Base-by-base conservation (phyloP, 2,329 filamentous ascomycete genomes). In the Ilyonectria mors-panacis region DNA sequence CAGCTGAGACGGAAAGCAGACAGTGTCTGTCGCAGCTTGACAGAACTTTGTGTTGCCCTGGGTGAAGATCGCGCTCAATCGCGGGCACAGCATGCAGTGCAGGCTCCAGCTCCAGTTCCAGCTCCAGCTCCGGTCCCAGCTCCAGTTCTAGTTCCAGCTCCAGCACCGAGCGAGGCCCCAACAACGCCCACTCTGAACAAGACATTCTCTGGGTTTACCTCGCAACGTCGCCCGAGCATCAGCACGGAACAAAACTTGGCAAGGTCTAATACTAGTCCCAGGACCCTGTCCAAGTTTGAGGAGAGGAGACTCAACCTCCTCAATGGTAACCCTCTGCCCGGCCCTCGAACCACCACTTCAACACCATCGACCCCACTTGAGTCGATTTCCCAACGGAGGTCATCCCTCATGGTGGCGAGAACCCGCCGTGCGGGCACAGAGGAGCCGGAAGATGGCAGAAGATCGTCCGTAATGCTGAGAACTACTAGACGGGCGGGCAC, bases 1-100 rank as follows among this genome's bases (percentile, higher is more conserved):
- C 94, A 97, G 78, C 86, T 97, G 17, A 90, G 94, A 55, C 90
- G 95, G 69, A 98, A 97, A 80, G 94, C 94, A 30, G 95, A 99
- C 78, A 94, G 93, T 76, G 90, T 99, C 78, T 98, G 96, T 79
- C 92, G 95, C 60, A 96, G 93, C 76, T 83, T 99, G 71, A 98
- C 95, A 0, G 96, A 99, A 80, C 86, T 99, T 7, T 97, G 94
- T 77, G 88, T 99, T 63, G 93, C 94, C 1, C 84, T 99, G 60
- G 91, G 91, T 33, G 92, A 93, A 69, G 88, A 89, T 45, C 78
- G 78, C 4, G 76, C 78, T 2, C 81, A 81, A 58, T 69, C 71
- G 19, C 84, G 83, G 69, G 73, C 77, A 68, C 70, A 63, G 12
- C 74, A 70, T 44, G 61, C 65, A 15, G 61, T 73, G 2, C 67